Evolutionary conservation across 176 grass and related monocot species (phyloP).

Genomic region (Sorghum bicolor): Sorghum_bicolor_NCBIv3 NC_012875.2:47257501-47258000

Average conservation of each 20-base stretch:
- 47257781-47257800: constrained; percentile 86
- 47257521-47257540: constrained; percentile 21
- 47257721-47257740: constrained; percentile 88
- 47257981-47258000: constrained; percentile 66
- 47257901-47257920: constrained; percentile 66
- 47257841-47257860: constrained; percentile 67
- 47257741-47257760: constrained; percentile 72
- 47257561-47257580: constrained; percentile 18
- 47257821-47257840: constrained; percentile 81
- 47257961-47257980: constrained; percentile 67
- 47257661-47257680: constrained; percentile 80
- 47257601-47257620: constrained; percentile 65
- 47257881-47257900: constrained; percentile 26
- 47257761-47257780: constrained; percentile 46
- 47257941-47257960: neutral
- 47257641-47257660: constrained; percentile 77
- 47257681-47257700: constrained; percentile 88
- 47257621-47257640: constrained; percentile 89
- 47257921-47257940: constrained; percentile 62
- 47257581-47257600: constrained; percentile 25
- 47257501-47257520: constrained; percentile 93
- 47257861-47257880: constrained; percentile 42
- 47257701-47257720: constrained; percentile 69
- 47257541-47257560: constrained; percentile 29
- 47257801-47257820: constrained; percentile 98